Conservation (phyloP, 176 grass and related monocot species). For the Bonia amplexicaulis region DNA sequence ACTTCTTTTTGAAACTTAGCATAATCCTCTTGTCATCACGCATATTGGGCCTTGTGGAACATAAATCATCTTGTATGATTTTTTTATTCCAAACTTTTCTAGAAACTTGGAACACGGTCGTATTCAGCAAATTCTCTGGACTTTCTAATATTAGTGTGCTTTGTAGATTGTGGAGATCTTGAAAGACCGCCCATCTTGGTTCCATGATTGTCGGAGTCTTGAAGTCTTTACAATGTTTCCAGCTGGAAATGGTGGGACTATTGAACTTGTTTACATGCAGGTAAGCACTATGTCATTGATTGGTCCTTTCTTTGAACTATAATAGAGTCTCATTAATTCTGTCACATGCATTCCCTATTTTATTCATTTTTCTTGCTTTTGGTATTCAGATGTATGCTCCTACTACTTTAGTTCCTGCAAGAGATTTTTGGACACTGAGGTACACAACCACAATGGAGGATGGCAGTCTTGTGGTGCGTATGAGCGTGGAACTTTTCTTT, state of each 20-base stretch:
- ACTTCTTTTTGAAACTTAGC: neutral
- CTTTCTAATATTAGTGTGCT: conserved; percentile 24
- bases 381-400: conserved; percentile 83
- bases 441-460: conserved; percentile 86
- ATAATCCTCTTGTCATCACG: neutral
- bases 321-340: neutral
- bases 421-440: conserved; percentile 94
- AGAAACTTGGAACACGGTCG: neutral
- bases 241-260: conserved; percentile 86
- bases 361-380: conserved; percentile 12
- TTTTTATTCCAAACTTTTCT: neutral
- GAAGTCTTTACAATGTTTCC: conserved; percentile 86
- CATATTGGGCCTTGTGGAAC: neutral
- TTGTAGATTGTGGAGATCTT: conserved; percentile 78
- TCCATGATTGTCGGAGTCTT: conserved; percentile 89
- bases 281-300: conserved; percentile 28
- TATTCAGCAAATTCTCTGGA: neutral
- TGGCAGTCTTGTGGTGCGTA: conserved; percentile 83
- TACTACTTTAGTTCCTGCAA: conserved; percentile 89
- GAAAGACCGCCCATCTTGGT: conserved; percentile 91
- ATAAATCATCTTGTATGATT: neutral
- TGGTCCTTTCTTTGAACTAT: neutral
- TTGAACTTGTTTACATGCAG: conserved; percentile 97
- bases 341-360: neutral
- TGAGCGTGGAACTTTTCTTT: conserved; percentile 7